Evolutionary conservation across 805 yeast species (phyloP).

Genomic region (Candida caryicola): DNA sequence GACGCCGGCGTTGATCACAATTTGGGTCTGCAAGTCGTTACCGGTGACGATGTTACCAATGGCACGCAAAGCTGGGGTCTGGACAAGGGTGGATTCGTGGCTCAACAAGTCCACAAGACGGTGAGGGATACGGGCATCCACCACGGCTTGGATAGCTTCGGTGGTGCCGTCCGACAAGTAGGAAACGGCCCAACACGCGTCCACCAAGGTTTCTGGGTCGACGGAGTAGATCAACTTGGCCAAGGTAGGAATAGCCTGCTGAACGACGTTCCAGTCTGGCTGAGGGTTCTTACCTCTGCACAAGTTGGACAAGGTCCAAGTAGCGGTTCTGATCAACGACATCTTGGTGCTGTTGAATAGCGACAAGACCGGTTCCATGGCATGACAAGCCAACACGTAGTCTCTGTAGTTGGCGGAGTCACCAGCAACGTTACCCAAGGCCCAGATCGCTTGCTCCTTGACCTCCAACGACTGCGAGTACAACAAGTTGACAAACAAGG

Average conservation of each 20-base stretch:
- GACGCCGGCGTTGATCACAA: conserved; percentile 90
- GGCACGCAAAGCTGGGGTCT: conserved; percentile 96
- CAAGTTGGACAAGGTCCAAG: conserved; percentile 95
- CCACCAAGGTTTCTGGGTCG: conserved; percentile 91
- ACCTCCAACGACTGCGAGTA: conserved; percentile 84
- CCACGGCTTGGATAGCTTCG: conserved; percentile 93
- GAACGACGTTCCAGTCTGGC: conserved; percentile 90
- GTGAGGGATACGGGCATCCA: conserved; percentile 92
- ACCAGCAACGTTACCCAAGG: conserved; percentile 98
- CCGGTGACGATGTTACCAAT: conserved; percentile 98
- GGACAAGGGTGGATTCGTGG: conserved; percentile 81
- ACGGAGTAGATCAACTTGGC: conserved; percentile 86
- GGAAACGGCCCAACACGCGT: conserved; percentile 98
- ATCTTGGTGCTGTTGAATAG: conserved; percentile 79
- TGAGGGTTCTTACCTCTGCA: conserved; percentile 96
- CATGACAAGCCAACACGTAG: conserved; percentile 77
- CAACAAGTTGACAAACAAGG: conserved; percentile 79
- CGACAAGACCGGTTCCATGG: conserved; percentile 82
- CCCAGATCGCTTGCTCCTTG: conserved; percentile 99
- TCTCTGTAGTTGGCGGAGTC: conserved; percentile 91
- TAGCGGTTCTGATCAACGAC: conserved; percentile 91
- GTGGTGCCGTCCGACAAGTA: conserved; percentile 90
- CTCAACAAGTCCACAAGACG: conserved; percentile 87
- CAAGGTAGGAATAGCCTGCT: conserved; percentile 84
- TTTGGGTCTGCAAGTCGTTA: conserved; percentile 92